Evolutionary conservation across 2,329 filamentous ascomycete species (phyloP), one percentile per base, ranked within the genome.

Genomic region (Orbilia ellipsospora): DNA sequence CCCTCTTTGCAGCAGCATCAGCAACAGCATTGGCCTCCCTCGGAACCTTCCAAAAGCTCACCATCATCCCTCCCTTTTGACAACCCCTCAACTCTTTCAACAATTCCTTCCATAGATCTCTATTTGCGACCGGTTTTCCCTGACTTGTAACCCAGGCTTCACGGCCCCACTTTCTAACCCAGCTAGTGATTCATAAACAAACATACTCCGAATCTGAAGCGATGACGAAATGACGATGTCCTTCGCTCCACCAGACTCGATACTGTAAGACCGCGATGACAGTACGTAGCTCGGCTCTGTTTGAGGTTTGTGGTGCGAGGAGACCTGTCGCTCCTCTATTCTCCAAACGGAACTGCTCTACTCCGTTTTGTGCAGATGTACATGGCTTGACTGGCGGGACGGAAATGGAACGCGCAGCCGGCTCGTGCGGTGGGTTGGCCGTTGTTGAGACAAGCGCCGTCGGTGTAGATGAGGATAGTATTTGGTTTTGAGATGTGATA

Each of bases 211-310:
- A 87, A 78, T 88, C 85, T 0, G 86, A 87, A 1, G 86, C 87
- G 69, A 89, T 83, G 44, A 87, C 84, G 1, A 88, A 4, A 1
- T 80, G 80, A 45, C 80, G 81, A 81, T 65, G 84, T 78, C 79
- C 82, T 75, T 87, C 84, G 3, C 78, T 80, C 0, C 13, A n/a
- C 86, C 85, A 87, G 75, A 79, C 7, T 1, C 82, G 80, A 77
- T 82, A 84, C 28, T 83, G 81, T 23, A 88, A 81, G 2, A 84
- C 87, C 4, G 82, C 85, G 55, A 87, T 84, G 4, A 85, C 85
- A 4, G 86, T 86, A 13, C 86, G 86, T 5, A 89, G 83, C 79
- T 88, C 85, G 2, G 87, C 87, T 3, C 87, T 83, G 77, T 87
- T 86, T 81, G 83, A 87, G 18, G 83, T 87, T 72, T 85, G 84